These are phyloP conservation scores for Ophiorrhiza pumila DNA, from an alignment of 257 asterid species.

Conservation along the genomic window DNA sequence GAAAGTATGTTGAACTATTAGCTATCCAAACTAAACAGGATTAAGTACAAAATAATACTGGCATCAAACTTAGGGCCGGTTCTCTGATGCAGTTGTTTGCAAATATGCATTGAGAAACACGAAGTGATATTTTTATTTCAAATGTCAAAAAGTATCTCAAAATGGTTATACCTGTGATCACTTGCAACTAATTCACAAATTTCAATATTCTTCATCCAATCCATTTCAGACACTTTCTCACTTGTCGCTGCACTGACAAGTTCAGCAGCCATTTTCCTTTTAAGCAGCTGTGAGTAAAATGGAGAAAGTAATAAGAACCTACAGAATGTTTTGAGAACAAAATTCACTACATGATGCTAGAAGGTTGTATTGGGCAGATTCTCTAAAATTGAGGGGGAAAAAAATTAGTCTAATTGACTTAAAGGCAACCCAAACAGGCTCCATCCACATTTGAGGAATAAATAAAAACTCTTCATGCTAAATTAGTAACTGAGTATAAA, in stretches of 20 bases:
- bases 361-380: background rate
- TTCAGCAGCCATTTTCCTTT: slow-evolving; percentile 63
- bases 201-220: slow-evolving; percentile 88
- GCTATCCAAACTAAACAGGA: background rate
- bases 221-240: slow-evolving; percentile 83
- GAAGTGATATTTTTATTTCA: background rate
- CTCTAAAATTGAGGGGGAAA: background rate
- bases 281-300: slow-evolving; percentile 8
- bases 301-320: slow-evolving; percentile 1
- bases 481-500: background rate
- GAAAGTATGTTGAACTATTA: background rate
- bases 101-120: background rate
- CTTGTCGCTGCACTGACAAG: slow-evolving; percentile 86
- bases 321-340: background rate
- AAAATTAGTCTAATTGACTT: background rate
- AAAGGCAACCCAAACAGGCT: background rate
- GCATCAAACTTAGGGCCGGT: background rate
- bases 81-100: background rate
- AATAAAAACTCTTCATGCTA: background rate
- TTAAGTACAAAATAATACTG: background rate
- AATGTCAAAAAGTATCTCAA: background rate
- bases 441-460: background rate
- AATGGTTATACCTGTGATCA: slow-evolving; percentile 55
- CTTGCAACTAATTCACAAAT: slow-evolving; percentile 82
- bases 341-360: background rate